Evolutionary conservation across 139 green algal species (phyloP), one percentile per base, ranked within the genome.

Genomic region (Picochlorum sp.): DNA sequence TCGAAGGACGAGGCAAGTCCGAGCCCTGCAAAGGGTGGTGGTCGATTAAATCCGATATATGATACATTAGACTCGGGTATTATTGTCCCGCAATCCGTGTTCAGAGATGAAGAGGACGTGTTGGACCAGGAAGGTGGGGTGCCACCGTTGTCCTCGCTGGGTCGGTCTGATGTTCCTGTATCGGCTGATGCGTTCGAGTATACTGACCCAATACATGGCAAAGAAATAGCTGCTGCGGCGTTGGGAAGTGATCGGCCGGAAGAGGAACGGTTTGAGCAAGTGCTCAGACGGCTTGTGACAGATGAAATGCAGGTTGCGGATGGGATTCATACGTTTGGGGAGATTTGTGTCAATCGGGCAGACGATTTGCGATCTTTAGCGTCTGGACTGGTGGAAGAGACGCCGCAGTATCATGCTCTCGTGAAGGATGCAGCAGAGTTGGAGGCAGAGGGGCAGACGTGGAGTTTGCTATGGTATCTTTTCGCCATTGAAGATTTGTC

Each of bases 401-500:
- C 82, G 7, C 73, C 74, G 4, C 71, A 74, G 20, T 74, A 80
- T 63, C 68, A 88, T 61, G 62, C 71, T 30, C 71, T 84, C 3
- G 58, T 58, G 24, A 56, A 74, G 6, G 47, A 79, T 24, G 82
- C 82, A 5, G 69, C 63, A 8, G 84, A 86, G 66, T 65, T 89
- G 58, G 71, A 85, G 65, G 58, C 58, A n/a, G 77, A 86, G 62
- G 76, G 77, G 2, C 70, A 72, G 20, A 88, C 82, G 21, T 87
- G 85, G 85, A 76, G 82, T 44, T 78, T 89, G 44, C 51, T 87
- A n/a, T 81, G 75, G 74, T 75, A 78, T 64, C 59, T 90, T 32
- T 57, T 69, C 11, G 65, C 58, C 26, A 45, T 67, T 50, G 13
- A 26, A 13, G 81, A 74, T 72, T 73, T 68, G 4, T 69, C 79